Base-by-base conservation (phyloP, 1,139 yeast species). In the Blastobotrys apis region DNA sequence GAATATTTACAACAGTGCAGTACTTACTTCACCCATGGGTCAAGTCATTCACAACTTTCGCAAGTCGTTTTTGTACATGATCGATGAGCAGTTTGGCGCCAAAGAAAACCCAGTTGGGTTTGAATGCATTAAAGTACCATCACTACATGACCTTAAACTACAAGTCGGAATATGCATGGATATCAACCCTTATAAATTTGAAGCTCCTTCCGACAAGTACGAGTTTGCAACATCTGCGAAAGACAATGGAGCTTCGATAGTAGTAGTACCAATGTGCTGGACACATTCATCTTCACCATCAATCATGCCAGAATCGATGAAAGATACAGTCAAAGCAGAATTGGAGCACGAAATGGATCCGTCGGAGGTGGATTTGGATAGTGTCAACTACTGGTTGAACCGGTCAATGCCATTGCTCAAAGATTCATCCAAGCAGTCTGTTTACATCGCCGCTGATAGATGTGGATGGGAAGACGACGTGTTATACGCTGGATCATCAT, bases 111-210 rank as follows among this genome's bases (percentile, higher is more conserved):
- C 85, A 0, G 26, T 29, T 5, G 44, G 39, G 19, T 43, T 43
- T 33, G 41, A 41, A n/a, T 42, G 47, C 17, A 13, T 26, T 22
- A 43, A 29, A 15, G 15, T 29, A 4, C 47, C 47, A 1, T 40
- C 43, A 2, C 38, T 47, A 35, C 26, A 37, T 8, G 38, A 34
- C 8, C 17, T 52, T 10, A 52, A 63, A 10, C 67, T 83, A 0
- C 75, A 80, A 36, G 71, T 88, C 47, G 97, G 96, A 0, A 87
- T 90, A n/a, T 90, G 97, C 62, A 90, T 88, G 97, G 97, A 88
- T 63, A 65, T 90, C 51, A 88, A 86, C 60, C 96, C 97, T 0
- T 84, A 85, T 62, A 74, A 84, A 59, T 90, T 88, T 60, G 71
- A 76, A 53, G 88, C 95, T 1, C 88, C 94, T 1, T 87, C 85